A percentile compares a stretch with the other conserved stretches of the same genome.
These are phyloP conservation scores for Diutina catenulata DNA, from an alignment of 1,139 yeast species.

Conservation along the genomic window DNA sequence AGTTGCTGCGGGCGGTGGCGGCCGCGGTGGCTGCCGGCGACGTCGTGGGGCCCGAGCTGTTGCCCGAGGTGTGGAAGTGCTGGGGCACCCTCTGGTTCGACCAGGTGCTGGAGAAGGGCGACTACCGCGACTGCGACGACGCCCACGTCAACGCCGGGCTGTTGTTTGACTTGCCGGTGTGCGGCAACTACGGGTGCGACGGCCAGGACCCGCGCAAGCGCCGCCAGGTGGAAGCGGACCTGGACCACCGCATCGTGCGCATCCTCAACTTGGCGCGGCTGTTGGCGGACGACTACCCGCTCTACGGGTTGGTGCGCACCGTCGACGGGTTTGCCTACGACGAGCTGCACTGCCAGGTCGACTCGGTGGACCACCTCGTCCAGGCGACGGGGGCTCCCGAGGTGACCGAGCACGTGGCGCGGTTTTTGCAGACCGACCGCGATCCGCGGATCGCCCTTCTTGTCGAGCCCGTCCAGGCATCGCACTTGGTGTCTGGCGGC, in stretches of 20 bases:
- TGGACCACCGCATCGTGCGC: constrained; percentile 38
- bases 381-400: background rate
- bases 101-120: constrained; percentile 35
- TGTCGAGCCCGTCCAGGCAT: constrained; percentile 21
- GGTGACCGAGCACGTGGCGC: background rate
- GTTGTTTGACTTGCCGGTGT: constrained; percentile 53
- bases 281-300: constrained; percentile 37
- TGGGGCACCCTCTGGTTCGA: constrained; percentile 84
- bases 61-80: constrained; percentile 73
- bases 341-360: constrained; percentile 17
- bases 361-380: constrained; percentile 11
- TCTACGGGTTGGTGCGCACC: constrained; percentile 39
- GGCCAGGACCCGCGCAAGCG: constrained; percentile 5
- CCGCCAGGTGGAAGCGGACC: constrained; percentile 21
- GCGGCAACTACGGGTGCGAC: constrained; percentile 34
- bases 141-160: constrained; percentile 47
- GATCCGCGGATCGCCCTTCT: constrained; percentile 34
- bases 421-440: constrained; percentile 15
- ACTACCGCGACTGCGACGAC: constrained; percentile 36
- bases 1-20: constrained; percentile 10
- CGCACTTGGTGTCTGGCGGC: constrained; percentile 8
- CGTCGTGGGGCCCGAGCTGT: constrained; percentile 45
- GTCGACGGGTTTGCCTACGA: constrained; percentile 22
- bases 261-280: constrained; percentile 37
- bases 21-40: constrained; percentile 8